These are phyloP conservation scores for sorghum (Sorghum bicolor) DNA, from an alignment of 176 grass and related monocot species.

Conservation along the genomic window DNA sequence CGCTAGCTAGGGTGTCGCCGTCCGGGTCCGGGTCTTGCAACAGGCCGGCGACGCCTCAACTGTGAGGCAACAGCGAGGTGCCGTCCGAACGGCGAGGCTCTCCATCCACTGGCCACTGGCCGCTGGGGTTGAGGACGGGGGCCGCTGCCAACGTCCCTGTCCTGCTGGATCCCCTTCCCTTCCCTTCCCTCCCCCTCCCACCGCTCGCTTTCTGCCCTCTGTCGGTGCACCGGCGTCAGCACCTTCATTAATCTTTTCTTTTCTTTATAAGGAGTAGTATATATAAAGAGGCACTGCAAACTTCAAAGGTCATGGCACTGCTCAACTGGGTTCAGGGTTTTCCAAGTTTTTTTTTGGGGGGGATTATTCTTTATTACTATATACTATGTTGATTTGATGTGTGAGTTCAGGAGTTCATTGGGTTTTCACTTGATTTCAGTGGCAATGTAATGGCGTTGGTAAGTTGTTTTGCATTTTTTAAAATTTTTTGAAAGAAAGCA, in stretches of 20 bases:
- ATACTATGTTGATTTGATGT: neutral
- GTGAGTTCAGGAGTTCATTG: neutral
- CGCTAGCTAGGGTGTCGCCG: neutral
- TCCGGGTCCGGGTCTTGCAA: neutral
- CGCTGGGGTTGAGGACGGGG: neutral
- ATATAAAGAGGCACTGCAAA: neutral
- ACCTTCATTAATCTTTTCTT: neutral
- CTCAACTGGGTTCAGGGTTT: neutral
- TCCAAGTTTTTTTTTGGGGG: neutral
- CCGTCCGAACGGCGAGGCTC: constrained; percentile 1
- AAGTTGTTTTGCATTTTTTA: neutral
- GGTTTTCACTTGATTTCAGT: neutral
- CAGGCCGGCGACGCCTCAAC: neutral
- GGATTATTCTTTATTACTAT: neutral
- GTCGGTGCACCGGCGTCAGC: constrained; percentile 11
- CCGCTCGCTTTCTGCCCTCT: neutral
- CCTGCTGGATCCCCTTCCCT: constrained; percentile 17
- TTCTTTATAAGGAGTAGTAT: neutral
- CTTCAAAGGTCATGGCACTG: neutral
- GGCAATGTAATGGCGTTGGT: neutral
- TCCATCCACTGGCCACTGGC: neutral
- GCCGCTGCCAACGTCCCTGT: constrained; percentile 35
- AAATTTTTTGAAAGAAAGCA: neutral
- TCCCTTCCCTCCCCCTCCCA: neutral
- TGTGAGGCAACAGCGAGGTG: constrained; percentile 28